Percentiles rank a stretch among this genome's conserved stretches.
Conservation (phyloP, 2,329 filamentous ascomycete genomes). For the Colletotrichum viniferum region DNA sequence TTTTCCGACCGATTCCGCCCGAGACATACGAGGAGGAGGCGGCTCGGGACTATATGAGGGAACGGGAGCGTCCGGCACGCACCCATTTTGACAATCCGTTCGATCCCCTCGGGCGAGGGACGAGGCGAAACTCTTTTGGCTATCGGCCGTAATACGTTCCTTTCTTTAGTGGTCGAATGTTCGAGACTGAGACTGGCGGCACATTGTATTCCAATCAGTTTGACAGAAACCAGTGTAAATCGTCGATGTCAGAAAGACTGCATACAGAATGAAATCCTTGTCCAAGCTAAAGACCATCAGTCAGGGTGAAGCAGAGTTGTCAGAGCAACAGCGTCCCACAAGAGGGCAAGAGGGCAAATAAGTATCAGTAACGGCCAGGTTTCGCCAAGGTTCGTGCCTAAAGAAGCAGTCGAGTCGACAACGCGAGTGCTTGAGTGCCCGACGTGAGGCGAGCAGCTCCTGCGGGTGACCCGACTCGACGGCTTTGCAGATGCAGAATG, state of each 20-base stretch:
- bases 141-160: background rate
- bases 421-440: background rate
- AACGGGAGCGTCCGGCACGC: background rate
- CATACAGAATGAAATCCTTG: background rate
- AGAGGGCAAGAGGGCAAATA: background rate
- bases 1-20: background rate
- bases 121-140: background rate
- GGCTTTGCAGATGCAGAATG: background rate
- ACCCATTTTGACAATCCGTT: conserved; percentile 16
- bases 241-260: background rate
- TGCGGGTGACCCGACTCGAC: background rate
- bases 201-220: background rate
- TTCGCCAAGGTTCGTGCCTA: background rate
- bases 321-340: background rate
- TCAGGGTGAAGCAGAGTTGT: background rate
- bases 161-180: background rate
- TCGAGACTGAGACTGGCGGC: background rate
- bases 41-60: conserved; percentile 3
- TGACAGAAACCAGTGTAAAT: background rate
- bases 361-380: background rate
- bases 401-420: background rate
- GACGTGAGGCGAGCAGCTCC: conserved; percentile 1
- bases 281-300: background rate
- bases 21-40: conserved; percentile 15
- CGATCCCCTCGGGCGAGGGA: conserved; percentile 9